Base-by-base conservation (phyloP, 768 basidiomycete genomes). In the Mycena albidolilacea region DNA sequence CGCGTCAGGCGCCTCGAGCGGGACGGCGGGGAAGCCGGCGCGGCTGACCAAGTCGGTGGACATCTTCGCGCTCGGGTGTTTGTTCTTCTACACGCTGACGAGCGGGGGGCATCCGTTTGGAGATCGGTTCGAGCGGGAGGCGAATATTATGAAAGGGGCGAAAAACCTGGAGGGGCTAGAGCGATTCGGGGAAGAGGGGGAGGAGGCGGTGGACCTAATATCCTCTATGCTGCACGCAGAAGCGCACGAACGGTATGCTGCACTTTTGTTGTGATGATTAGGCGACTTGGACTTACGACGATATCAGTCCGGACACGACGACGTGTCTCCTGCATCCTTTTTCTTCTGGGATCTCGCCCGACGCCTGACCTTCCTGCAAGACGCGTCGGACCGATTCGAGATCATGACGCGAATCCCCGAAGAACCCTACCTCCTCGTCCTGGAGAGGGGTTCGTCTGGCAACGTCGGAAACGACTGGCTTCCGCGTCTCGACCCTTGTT, bases 301-400 rank as follows among this genome's bases (percentile, higher is more conserved):
- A 66, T 23, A 41, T 35, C 77, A 96, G 97, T 79, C 98, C 97
- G 1, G 93, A 97, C 75, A 97, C 97, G 8, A 90, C 89, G 12
- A 90, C 90, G n/a, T 94, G 93, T 81, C 87, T 99, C 21, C 84
- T 94, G 23, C 97, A 99, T 83, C 98, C 98, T 0, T 97, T 95
- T 97, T 95, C 87, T 99, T 98, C 86, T 99, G 98, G 98, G 92
- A 96, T 67, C 85, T 97, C 0, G 92, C 88, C 9, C 91, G 93
- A 69, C 89, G 97, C 52, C 84, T 99, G 7, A 91, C 89, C 63
- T 99, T 99, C 88, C 86, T 99, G n/a, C 97, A 97, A 82, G 98
- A 99, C 74, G 95, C 97, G 0, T 98, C 97, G 0, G 97, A 99
- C 82, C 90, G 97, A 6, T 99, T 99, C 81, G 98, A 99, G 82